Base-by-base conservation (phyloP, 169 alveolate species). In the Theileria parva region DNA sequence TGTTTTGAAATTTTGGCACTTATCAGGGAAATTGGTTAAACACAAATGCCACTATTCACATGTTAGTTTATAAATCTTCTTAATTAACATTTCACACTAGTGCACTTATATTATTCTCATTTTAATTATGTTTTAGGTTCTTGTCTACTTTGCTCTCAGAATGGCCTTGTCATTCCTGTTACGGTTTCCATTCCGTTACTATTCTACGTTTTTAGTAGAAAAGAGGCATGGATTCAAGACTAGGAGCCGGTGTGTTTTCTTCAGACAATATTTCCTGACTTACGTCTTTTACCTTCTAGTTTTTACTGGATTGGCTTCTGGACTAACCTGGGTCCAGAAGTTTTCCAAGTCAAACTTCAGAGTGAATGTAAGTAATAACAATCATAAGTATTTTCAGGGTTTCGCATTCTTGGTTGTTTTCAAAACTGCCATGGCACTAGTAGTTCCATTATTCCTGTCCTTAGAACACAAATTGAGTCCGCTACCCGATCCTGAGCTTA, bases 141-240 rank as follows among this genome's bases (percentile, higher is more conserved):
- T 87, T 60, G 19, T 77, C 15, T 87, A 55, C 61, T 57, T 77
- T 65, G 77, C 74, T 8, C n/a, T 86, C 0, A 80, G 65, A 27
- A 7, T 79, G 32, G 57, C 66, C 3, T 11, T 87, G 4, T 83
- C 76, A 71, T 64, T 78, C 34, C 19, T 83, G 30, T 44, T 88
- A 15, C 91, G 80, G 27, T 59, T 93, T 39, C 96, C 96, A 37
- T 89, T 88, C 75, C 76, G 80, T 37, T 80, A 72, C 6, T 94
- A 94, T 87, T 59, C 89, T 74, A 94, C 93, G 74, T 95, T 94
- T 87, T 93, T 88, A 13, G 64, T 95, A 32, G 97, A 94, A 80
- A 95, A 95, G 74, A 87, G 89, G 75, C 96, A 94, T 80, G 98
- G 97, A 0, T 95, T 95, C 76, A 96, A 95, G 79, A 90, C 92